Evolutionary conservation across 495 filamentous ascomycete genomes (phyloP).

Genomic region (Xylaria bambusicola): DNA sequence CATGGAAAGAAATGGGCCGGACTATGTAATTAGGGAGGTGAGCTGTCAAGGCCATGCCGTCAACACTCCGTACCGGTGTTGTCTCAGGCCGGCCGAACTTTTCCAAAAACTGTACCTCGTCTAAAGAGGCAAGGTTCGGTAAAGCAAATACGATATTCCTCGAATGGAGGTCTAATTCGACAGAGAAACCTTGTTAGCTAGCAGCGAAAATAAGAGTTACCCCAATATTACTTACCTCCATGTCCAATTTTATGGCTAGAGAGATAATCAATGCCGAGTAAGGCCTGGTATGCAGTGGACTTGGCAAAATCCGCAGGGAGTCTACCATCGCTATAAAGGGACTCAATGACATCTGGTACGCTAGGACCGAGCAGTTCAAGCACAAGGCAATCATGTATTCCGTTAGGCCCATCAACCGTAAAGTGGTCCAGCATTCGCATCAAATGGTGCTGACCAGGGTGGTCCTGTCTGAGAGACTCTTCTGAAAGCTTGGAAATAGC

Average conservation of each 20-base stretch:
- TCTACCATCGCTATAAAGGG: not conserved
- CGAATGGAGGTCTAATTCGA: conserved; percentile 6
- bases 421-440: conserved; percentile 3
- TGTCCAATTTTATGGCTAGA: not conserved
- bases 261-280: conserved; percentile 6
- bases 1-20: not conserved
- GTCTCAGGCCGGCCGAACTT: conserved; percentile 3
- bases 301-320: conserved; percentile 4
- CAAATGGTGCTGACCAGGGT: not conserved
- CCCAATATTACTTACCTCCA: conserved; percentile 3
- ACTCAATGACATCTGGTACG: not conserved
- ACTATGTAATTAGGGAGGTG: conserved; percentile 9
- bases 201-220: not conserved
- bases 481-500: not conserved
- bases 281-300: conserved; percentile 9
- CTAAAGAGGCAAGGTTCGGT: not conserved
- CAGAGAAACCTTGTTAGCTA: not conserved
- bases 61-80: not conserved
- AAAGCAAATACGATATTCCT: conserved; percentile 6
- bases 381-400: conserved; percentile 10
- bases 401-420: conserved; percentile 4
- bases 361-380: conserved; percentile 10
- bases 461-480: not conserved
- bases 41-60: not conserved
- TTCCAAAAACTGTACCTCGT: not conserved